Evolutionary conservation across 1,284 basidiomycete genomes (phyloP).

Genomic region (Pseudozyma flocculosa): DNA sequence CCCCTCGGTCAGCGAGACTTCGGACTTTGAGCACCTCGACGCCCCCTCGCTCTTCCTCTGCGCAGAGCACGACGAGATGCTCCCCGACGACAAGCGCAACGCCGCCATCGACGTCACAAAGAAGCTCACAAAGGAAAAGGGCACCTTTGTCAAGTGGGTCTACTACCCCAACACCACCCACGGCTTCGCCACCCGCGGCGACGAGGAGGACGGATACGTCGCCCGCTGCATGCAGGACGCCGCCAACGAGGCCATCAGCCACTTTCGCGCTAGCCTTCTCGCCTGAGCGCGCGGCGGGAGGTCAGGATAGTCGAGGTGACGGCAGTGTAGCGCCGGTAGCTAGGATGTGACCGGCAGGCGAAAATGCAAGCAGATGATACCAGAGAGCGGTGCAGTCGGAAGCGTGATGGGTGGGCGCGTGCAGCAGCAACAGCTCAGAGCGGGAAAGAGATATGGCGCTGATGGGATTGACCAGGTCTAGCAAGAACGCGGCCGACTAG

Average conservation of each 20-base stretch:
- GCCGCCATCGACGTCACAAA: constrained; percentile 7
- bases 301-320: no score
- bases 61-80: constrained; percentile 11
- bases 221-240: constrained; percentile 14
- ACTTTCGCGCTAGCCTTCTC: constrained; percentile 8
- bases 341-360: no score
- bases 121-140: constrained; percentile 4
- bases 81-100: constrained; percentile 14
- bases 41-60: constrained; percentile 15
- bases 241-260: constrained; percentile 3
- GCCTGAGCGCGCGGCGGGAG: neutral
- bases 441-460: no score
- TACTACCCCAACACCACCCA: constrained; percentile 16
- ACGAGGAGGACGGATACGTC: constrained; percentile 14
- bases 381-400: no score
- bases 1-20: constrained; percentile 14
- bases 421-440: no score
- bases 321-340: no score
- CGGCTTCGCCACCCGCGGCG: constrained; percentile 17
- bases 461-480: no score
- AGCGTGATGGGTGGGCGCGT: no score
- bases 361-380: no score
- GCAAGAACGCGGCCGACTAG: constrained; percentile 4
- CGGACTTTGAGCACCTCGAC: constrained; percentile 15
- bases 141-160: constrained; percentile 10